These are phyloP conservation scores for Penicillium sp. DNA, from an alignment of 2,329 filamentous ascomycete genomes.

Conservation along the genomic window DNA sequence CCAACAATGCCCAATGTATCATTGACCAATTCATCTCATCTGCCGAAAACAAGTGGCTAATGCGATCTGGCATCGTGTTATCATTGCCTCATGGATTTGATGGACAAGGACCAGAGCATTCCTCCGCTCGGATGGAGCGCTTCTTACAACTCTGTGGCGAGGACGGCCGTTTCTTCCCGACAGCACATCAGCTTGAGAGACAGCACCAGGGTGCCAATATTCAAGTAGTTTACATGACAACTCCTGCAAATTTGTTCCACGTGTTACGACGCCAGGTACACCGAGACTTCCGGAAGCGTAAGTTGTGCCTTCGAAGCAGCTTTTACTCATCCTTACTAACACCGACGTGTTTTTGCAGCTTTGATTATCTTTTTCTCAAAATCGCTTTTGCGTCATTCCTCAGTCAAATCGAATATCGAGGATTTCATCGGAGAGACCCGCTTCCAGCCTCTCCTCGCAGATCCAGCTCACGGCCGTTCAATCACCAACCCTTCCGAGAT, in stretches of 20 bases:
- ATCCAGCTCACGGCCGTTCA: conserved; percentile 76
- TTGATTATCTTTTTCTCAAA: conserved; percentile 98
- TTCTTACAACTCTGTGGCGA: conserved; percentile 97
- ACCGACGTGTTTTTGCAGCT: conserved; percentile 56
- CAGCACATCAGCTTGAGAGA: conserved; percentile 83
- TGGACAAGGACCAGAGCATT: conserved; percentile 96
- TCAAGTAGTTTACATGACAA: conserved; percentile 95
- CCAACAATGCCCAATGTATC: not conserved
- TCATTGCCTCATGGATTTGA: conserved; percentile 97
- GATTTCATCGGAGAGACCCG: conserved; percentile 88
- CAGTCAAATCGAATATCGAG: conserved; percentile 84
- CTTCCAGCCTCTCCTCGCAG: conserved; percentile 96
- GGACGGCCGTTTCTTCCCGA: conserved; percentile 90
- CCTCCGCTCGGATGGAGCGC: conserved; percentile 92
- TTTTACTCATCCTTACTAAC: not conserved
- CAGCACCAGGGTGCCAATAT: conserved; percentile 99
- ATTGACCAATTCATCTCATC: not conserved
- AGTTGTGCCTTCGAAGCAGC: conserved; percentile 49
- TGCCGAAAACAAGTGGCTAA: not conserved
- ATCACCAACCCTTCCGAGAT: conserved; percentile 83
- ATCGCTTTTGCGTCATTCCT: conserved; percentile 87
- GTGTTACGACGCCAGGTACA: conserved; percentile 95
- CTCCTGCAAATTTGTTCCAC: conserved; percentile 93
- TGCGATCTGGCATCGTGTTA: conserved; percentile 77
- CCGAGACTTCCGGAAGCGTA: conserved; percentile 97